Evolutionary conservation across 2,329 filamentous ascomycete genomes (phyloP), one percentile per base, ranked within the genome.

Genomic region (Aquanectria penicillioides): DNA sequence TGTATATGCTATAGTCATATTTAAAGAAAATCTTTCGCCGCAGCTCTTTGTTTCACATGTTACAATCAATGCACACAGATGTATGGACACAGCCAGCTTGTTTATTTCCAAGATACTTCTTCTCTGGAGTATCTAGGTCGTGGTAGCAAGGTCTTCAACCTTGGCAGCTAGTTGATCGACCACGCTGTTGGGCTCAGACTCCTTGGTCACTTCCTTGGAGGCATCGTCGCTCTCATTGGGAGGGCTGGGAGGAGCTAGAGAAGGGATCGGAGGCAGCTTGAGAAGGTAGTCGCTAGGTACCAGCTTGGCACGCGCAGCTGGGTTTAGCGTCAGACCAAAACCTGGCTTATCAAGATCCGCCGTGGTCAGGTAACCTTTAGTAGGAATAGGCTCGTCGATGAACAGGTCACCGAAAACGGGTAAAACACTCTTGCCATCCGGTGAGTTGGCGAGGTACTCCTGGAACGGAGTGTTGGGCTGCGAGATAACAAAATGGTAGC

Each of bases 391-490:
- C 80, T 97, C 94, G 75, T 97, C 93, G 29, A 91, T 71, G 78
- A 97, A 97, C 48, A 97, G 81, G 69, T 97, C 91, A 29, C 94
- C 94, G 75, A 97, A 97, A 6, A 97, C 94, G 2, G 94, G 94
- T 62, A 94, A 80, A 15, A 97, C 94, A 62, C 88, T 93, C 81
- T 93, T 92, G 44, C 94, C 94, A 70, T 97, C 93, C 1, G 93
- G 87, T 2, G 93, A 97, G 79, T 97, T 97, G 67, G 94, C 94
- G 20, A 97, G 85, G 73, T 97, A 97, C 77, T 97, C 94, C 76
- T 97, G 94, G 84, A 97, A 97, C 5, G 94, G 94, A 12, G 90
- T 92, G 79, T 97, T 97, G 63, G 92, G 87, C 77, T 97, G 94
- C 38, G 93, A 96, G 61, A 97, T 89, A 65, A 97, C 94, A 73